These are phyloP conservation scores for Colletotrichum neosansevieriae DNA, from an alignment of 2,329 filamentous ascomycete species.

Conservation along the genomic window DNA sequence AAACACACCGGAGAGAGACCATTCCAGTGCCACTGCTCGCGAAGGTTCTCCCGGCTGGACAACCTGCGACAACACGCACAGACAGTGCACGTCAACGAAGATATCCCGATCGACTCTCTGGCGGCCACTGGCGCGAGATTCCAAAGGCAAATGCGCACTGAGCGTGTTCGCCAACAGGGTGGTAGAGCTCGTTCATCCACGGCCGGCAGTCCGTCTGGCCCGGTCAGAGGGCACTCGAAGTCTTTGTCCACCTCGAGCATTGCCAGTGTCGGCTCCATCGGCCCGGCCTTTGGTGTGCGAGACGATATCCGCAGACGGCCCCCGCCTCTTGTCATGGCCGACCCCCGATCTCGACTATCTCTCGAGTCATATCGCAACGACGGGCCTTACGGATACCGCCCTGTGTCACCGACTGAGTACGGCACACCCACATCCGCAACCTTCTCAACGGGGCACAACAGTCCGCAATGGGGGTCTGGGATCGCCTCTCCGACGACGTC, in stretches of 20 bases:
- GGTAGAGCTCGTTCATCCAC: slow-evolving; percentile 83
- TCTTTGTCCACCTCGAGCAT: slow-evolving; percentile 89
- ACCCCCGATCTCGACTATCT: slow-evolving; percentile 74
- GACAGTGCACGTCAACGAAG: slow-evolving; percentile 97
- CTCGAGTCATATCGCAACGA: slow-evolving; percentile 78
- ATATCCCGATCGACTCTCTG: slow-evolving; percentile 93
- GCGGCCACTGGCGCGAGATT: slow-evolving; percentile 93
- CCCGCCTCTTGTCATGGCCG: slow-evolving; percentile 85
- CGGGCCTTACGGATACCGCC: slow-evolving; percentile 73
- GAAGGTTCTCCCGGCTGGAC: slow-evolving; percentile 92
- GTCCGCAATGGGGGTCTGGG: slow-evolving; percentile 78
- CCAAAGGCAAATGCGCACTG: slow-evolving; percentile 90
- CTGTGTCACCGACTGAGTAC: slow-evolving; percentile 78
- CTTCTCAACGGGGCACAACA: slow-evolving; percentile 81
- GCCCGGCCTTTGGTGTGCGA: slow-evolving; percentile 74
- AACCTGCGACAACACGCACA: slow-evolving; percentile 97
- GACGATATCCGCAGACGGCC: slow-evolving; percentile 80
- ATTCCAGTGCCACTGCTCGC: slow-evolving; percentile 94
- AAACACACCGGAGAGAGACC: slow-evolving; percentile 98
- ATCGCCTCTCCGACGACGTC: slow-evolving; percentile 80
- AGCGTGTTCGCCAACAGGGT: slow-evolving; percentile 80
- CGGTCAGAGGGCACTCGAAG: slow-evolving; percentile 85
- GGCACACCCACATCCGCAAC: slow-evolving; percentile 87
- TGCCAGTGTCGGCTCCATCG: slow-evolving; percentile 75
- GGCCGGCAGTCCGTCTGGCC: slow-evolving; percentile 77